Conservation (phyloP, 768 basidiomycete species). For the Clitopilus hobsonii region DNA sequence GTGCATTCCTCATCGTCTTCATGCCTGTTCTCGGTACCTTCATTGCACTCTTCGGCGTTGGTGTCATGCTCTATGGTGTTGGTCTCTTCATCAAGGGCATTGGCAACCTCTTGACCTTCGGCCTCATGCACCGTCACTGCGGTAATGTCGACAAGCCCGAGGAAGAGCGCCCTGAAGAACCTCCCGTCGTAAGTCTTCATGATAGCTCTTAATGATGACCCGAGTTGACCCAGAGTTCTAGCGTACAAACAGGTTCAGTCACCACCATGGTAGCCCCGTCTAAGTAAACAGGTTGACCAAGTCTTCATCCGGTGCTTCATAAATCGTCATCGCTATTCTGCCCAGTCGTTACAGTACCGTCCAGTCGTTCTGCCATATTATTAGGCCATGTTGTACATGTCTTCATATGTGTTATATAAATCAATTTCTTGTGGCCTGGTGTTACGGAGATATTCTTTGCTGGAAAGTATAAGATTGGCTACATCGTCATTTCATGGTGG, state of each 20-base stretch:
- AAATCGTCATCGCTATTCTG: neutral
- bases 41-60: neutral
- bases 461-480: no score
- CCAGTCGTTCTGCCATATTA: no score
- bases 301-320: no score
- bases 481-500: no score
- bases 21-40: neutral
- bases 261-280: neutral
- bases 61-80: neutral
- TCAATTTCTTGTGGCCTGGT: no score
- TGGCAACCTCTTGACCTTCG: neutral
- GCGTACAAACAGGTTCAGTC: neutral
- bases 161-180: neutral
- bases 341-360: neutral
- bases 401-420: neutral
- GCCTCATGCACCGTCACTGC: neutral
- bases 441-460: no score
- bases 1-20: neutral
- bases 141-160: neutral
- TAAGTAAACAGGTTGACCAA: neutral
- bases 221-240: no score
- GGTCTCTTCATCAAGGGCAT: neutral
- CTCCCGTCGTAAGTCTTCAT: neutral
- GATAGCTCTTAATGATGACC: no score
- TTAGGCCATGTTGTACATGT: neutral